phyloP scores from a whole-genome alignment of 1,284 basidiomycete genomes.

The Tilletia walkeri region DNA sequence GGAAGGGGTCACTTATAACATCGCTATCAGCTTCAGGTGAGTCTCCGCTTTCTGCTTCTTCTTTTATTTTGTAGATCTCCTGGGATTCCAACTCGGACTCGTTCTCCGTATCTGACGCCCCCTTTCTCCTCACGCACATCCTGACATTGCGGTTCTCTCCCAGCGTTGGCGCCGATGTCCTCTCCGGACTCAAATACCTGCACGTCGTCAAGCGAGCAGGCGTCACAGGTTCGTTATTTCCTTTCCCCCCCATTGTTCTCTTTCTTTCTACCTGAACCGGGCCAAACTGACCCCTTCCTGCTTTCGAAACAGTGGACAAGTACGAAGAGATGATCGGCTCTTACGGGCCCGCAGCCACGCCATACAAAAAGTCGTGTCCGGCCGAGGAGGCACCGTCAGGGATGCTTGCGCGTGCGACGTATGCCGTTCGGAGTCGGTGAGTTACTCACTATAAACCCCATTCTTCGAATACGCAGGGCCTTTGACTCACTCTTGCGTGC shows the following conservation, averaged over 20 bases:
- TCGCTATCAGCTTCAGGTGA: conserved; percentile 70
- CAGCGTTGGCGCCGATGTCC: conserved; percentile 70
- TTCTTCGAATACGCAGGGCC: no score
- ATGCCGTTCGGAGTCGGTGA: conserved; percentile 69
- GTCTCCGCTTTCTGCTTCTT: no score
- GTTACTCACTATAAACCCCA: not conserved
- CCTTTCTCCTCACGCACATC: not conserved
- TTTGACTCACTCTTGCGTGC: no score
- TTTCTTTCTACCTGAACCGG: not conserved
- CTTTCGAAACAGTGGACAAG: conserved; percentile 68
- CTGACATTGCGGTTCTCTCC: not conserved
- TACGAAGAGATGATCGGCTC: conserved; percentile 87
- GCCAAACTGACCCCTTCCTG: not conserved
- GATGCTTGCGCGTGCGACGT: conserved; percentile 76
- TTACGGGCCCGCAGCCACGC: conserved; percentile 62
- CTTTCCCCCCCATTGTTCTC: not conserved
- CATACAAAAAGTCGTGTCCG: conserved; percentile 57
- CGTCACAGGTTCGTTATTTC: conserved; percentile 55
- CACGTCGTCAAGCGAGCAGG: conserved; percentile 72
- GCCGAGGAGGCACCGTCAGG: conserved; percentile 61
- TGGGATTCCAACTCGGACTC: conserved; percentile 56
- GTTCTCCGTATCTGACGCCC: not conserved
- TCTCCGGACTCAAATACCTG: conserved; percentile 79
- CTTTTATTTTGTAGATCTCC: conserved; percentile 23
- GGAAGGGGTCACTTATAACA: conserved; percentile 68